Evolutionary conservation across 2,329 filamentous ascomycete species (phyloP), one percentile per base, ranked within the genome.

Genomic region (Xylariaceae sp.): DNA sequence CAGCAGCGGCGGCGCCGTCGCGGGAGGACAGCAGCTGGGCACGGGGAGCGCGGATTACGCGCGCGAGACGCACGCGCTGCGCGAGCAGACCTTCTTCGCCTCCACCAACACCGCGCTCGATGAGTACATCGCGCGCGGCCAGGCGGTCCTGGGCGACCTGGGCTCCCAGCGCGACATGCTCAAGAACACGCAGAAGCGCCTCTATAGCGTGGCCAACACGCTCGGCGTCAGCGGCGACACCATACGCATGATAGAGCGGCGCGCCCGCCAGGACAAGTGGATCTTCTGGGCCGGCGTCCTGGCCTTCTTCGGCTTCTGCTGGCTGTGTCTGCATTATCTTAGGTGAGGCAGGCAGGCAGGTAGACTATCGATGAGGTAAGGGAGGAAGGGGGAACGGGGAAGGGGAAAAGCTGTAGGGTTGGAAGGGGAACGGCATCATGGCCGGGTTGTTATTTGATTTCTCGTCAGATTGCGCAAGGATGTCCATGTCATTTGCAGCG

Each of bases 231-330:
- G 90, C 69, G 93, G 93, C 19, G 93, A 98, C 72, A 99, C 95
- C 1, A 99, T 99, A 63, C 87, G 95, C 45, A 98, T 95, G 91
- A 89, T 99, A 42, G 93, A 98, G 76, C 79, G 95, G 65, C 82
- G 95, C 60, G 92, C 95, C 48, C 89, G 87, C 73, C 90, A 98
- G 78, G 95, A 99, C 73, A 98, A 97, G 76, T 98, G 93, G 92
- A 96, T 99, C 37, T 99, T 99, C 73, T 90, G 89, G 82, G 89
- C 79, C 0, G 92, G 95, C 0, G 91, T 93, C 2, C 75, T 96
- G 4, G 75, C 95, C 37, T 99, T 99, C 74, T 90, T 98, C 67
- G 70, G 84, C 40, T 99, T 99, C 71, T 96, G 93, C 74, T 98
- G 91, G 86, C 76, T 95, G 62, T 92, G 96, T 53, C 71, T 99